phyloP scores from a whole-genome alignment of 768 basidiomycete genomes.

The Paxillus ammoniavirescens region DNA sequence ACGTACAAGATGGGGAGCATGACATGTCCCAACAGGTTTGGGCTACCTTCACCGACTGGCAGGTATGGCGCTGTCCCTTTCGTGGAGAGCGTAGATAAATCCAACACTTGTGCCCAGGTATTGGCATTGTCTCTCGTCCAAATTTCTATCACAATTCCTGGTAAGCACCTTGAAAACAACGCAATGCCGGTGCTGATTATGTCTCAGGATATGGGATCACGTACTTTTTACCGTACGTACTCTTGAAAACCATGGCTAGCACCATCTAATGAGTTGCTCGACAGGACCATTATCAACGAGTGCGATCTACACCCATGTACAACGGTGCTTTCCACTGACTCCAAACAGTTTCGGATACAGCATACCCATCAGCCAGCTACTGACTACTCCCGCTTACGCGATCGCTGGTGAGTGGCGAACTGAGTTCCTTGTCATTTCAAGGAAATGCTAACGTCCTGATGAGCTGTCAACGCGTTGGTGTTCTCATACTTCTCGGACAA shows the following conservation, averaged over 20 bases:
- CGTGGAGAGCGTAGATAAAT: background rate
- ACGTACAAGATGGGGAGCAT: slow-evolving; percentile 53
- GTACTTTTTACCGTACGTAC: slow-evolving; percentile 63
- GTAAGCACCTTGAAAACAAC: slow-evolving; percentile 38
- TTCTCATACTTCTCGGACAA: slow-evolving; percentile 63
- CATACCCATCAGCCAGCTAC: slow-evolving; percentile 55
- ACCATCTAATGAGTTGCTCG: background rate
- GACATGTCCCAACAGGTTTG: slow-evolving; percentile 53
- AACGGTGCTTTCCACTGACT: background rate
- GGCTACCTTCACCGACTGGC: slow-evolving; percentile 62
- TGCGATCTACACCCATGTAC: slow-evolving; percentile 11
- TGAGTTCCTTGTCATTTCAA: background rate
- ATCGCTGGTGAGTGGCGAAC: slow-evolving; percentile 49
- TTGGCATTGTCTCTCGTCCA: slow-evolving; percentile 38
- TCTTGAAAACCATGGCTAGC: background rate
- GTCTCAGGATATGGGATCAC: slow-evolving; percentile 64
- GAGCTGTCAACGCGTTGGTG: slow-evolving; percentile 51
- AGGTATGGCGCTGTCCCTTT: slow-evolving; percentile 34
- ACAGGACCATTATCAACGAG: slow-evolving; percentile 60
- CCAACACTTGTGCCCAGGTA: background rate
- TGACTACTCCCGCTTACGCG: slow-evolving; percentile 68
- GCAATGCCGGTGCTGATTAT: background rate
- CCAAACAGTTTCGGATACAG: slow-evolving; percentile 54
- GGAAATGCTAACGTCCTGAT: background rate
- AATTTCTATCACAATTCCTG: slow-evolving; percentile 55